Evolutionary conservation across 306 rosid species (phyloP), one percentile per base, ranked within the genome.

Genomic region (Oxytropis ochrocephala): DNA sequence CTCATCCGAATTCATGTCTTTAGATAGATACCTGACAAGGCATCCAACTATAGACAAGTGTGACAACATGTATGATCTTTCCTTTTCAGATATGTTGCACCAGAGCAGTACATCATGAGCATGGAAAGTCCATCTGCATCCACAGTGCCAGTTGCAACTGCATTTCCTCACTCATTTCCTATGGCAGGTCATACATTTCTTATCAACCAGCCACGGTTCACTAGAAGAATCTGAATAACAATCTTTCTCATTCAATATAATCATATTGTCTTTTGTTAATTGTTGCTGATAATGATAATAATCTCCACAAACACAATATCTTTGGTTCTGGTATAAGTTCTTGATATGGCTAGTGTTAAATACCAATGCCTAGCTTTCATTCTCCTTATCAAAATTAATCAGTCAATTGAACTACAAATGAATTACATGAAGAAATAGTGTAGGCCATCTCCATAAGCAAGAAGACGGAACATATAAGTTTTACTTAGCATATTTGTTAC

Each of bases 71-170:
- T n/a, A n/a, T n/a, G n/a, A n/a, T n/a, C n/a, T n/a, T n/a, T n/a
- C n/a, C n/a, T n/a, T n/a, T n/a, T n/a, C n/a, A n/a, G n/a, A n/a
- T n/a, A n/a, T 85, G 77, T 89, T 57, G 96, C 92, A 52, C 96
- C 91, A 5, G 91, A 89, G 86, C 91, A 89, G 72, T 89, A 89
- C 66, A 92, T 89, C 81, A 92, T 86, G 96, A 92, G 95, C 89
- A 86, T 90, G 4, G 91, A 92, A 79, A 92, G 95, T 57, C 95
- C 89, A 56, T 92, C 96, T 39, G 96, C 95, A 67, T 92, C 89
- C 19, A 85, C 95, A 30, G 92, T 88, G 62, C 89, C 92, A 0
- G 95, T 89, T 55, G 98, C 92, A 69, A 27, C 96, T 41, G 95
- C 92, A 59, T 92, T 71, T 87, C 95, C 61, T 96, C 95, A 9